These are phyloP conservation scores for Rhizopogon hawkerae DNA, from an alignment of 1,284 basidiomycete genomes.

Conservation along the genomic window DNA sequence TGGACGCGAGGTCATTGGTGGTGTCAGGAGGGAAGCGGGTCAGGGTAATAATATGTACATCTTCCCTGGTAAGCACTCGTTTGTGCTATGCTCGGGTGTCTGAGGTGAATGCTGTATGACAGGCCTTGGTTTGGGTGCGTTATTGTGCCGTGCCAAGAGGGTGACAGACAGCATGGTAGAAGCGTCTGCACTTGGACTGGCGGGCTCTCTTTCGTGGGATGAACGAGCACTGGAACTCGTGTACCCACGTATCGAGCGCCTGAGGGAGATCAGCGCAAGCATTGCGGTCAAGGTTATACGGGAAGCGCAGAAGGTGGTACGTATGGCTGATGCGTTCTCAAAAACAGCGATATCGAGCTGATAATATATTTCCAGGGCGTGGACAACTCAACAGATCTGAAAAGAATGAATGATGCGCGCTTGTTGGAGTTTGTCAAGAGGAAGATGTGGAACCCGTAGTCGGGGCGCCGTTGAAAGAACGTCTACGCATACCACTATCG, in stretches of 20 bases:
- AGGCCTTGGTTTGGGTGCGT: slow-evolving; percentile 76
- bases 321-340: slow-evolving; percentile 16
- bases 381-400: slow-evolving; percentile 49
- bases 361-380: slow-evolving; percentile 38
- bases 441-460: slow-evolving; percentile 66
- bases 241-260: slow-evolving; percentile 72
- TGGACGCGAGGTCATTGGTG: slow-evolving; percentile 53
- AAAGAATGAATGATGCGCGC: slow-evolving; percentile 46
- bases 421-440: slow-evolving; percentile 45
- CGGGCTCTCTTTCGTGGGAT: slow-evolving; percentile 65
- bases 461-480: background rate
- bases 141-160: slow-evolving; percentile 55
- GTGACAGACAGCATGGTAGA: slow-evolving; percentile 82
- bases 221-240: slow-evolving; percentile 61
- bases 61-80: slow-evolving; percentile 46
- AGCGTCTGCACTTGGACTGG: slow-evolving; percentile 68
- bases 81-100: slow-evolving; percentile 13
- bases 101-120: slow-evolving; percentile 20
- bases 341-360: slow-evolving; percentile 1
- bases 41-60: slow-evolving; percentile 92
- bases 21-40: slow-evolving; percentile 65
- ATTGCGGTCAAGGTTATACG: slow-evolving; percentile 72
- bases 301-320: slow-evolving; percentile 65
- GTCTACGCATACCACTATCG: too few relatives aligned
- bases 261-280: slow-evolving; percentile 73